These are phyloP conservation scores for Aspergillus leporis DNA, from an alignment of 495 filamentous ascomycete species.

Conservation along the genomic window DNA sequence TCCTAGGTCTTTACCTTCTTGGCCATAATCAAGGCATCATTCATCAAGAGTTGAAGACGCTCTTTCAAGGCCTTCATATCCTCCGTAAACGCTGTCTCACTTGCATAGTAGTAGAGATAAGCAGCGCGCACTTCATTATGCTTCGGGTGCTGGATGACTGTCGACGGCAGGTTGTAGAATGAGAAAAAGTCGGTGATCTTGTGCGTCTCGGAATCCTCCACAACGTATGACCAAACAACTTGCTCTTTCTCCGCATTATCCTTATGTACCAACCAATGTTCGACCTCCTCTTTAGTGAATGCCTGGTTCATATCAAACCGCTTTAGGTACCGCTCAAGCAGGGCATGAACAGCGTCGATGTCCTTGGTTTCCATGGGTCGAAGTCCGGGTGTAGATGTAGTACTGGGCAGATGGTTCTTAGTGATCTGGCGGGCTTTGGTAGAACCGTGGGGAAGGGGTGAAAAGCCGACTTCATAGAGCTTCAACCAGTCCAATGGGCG, in stretches of 20 bases:
- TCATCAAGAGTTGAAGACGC: conserved; percentile 73
- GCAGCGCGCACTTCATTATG: conserved; percentile 78
- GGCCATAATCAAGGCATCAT: conserved; percentile 84
- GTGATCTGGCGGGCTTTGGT: conserved; percentile 78
- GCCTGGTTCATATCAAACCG: conserved; percentile 82
- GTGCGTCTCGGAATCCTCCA: conserved; percentile 70
- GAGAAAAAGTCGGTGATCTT: conserved; percentile 96
- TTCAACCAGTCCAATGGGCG: conserved; percentile 93
- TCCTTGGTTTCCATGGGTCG: conserved; percentile 82
- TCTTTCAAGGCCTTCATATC: conserved; percentile 62
- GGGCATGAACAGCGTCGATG: conserved; percentile 68
- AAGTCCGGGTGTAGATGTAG: conserved; percentile 69
- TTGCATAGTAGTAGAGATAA: conserved; percentile 95
- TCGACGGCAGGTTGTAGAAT: conserved; percentile 92
- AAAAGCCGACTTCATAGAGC: conserved; percentile 90
- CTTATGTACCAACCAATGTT: conserved; percentile 83
- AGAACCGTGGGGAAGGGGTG: conserved; percentile 73
- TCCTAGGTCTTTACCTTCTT: conserved; percentile 57
- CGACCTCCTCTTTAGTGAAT: conserved; percentile 74
- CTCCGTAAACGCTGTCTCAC: conserved; percentile 70
- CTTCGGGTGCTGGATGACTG: conserved; percentile 77
- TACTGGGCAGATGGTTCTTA: conserved; percentile 73
- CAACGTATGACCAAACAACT: conserved; percentile 89
- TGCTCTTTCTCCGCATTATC: conserved; percentile 61
- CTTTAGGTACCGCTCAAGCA: conserved; percentile 75